phyloP scores from a whole-genome alignment of 2,329 filamentous ascomycete genomes.

The Lachnellula suecica region DNA sequence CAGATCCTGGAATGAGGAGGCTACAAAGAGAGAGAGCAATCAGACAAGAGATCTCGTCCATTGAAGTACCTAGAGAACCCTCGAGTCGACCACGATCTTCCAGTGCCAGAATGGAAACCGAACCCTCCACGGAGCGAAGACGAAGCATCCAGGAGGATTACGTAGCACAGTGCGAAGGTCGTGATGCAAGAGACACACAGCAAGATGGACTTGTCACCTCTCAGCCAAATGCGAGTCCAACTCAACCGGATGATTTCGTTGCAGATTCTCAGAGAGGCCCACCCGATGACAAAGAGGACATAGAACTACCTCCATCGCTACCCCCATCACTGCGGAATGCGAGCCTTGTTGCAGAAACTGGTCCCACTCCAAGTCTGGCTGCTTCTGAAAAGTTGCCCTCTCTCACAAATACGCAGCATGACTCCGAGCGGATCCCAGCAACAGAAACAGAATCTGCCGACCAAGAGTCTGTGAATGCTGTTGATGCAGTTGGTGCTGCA shows the following conservation, averaged over 20 bases:
- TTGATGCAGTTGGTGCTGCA: neutral
- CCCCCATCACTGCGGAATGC: neutral
- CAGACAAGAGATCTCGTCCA: conserved; percentile 14
- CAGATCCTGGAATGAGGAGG: conserved; percentile 4
- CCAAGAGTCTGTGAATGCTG: neutral
- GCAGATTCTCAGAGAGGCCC: conserved; percentile 25
- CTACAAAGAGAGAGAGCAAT: conserved; percentile 14
- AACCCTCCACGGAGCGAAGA: conserved; percentile 12
- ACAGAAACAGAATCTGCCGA: neutral
- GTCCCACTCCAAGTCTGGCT: neutral
- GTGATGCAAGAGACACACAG: conserved; percentile 26
- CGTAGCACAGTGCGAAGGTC: conserved; percentile 25
- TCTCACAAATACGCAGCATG: neutral
- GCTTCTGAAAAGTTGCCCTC: neutral
- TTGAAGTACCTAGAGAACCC: conserved; percentile 12
- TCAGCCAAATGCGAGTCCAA: neutral
- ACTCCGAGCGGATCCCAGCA: conserved; percentile 2
- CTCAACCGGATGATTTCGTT: conserved; percentile 21
- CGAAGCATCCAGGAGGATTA: conserved; percentile 27
- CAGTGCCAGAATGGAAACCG: neutral
- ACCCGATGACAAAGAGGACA: neutral
- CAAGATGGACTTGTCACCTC: conserved; percentile 9
- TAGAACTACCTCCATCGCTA: neutral
- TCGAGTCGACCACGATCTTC: neutral
- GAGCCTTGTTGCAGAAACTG: neutral